phyloP scores from a whole-genome alignment of 495 filamentous ascomycete species.

The Pyronema domesticum region DNA sequence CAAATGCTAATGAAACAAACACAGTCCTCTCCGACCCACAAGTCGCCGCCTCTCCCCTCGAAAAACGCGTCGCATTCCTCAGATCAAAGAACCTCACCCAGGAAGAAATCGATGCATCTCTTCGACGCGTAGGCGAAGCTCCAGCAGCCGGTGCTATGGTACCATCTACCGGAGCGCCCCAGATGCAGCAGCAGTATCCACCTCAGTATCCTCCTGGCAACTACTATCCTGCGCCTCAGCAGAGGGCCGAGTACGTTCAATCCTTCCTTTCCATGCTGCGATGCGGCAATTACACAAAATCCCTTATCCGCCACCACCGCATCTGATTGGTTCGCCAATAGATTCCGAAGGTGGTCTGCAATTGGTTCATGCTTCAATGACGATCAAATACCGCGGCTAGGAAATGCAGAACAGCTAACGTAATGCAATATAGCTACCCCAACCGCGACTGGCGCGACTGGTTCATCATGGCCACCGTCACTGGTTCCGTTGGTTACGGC shows the following conservation, averaged over 20 bases:
- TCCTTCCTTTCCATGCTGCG: too few species aligned
- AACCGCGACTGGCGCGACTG: conserved; percentile 92
- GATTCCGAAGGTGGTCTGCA: too few species aligned
- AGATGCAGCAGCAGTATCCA: conserved; percentile 11
- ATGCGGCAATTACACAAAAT: too few species aligned
- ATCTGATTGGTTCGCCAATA: too few species aligned
- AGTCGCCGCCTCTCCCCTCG: conserved; percentile 73
- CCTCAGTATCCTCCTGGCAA: conserved; percentile 35
- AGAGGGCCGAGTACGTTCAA: conserved; percentile 27
- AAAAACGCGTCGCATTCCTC: conserved; percentile 81
- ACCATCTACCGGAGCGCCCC: background rate
- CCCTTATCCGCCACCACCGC: too few species aligned
- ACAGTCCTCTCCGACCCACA: conserved; percentile 84
- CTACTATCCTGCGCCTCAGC: conserved; percentile 36
- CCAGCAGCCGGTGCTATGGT: conserved; percentile 19
- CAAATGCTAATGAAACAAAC: background rate
- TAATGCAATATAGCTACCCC: conserved; percentile 19
- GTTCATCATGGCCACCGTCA: conserved; percentile 58
- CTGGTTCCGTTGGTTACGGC: conserved; percentile 43
- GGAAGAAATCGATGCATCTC: conserved; percentile 75
- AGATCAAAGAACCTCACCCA: conserved; percentile 93
- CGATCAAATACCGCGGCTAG: too few species aligned
- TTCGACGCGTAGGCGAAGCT: conserved; percentile 50
- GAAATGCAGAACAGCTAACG: background rate
- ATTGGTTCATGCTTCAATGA: too few species aligned